Conservation (phyloP, 1,284 basidiomycete genomes). For the Hemileia vastatrix region DNA sequence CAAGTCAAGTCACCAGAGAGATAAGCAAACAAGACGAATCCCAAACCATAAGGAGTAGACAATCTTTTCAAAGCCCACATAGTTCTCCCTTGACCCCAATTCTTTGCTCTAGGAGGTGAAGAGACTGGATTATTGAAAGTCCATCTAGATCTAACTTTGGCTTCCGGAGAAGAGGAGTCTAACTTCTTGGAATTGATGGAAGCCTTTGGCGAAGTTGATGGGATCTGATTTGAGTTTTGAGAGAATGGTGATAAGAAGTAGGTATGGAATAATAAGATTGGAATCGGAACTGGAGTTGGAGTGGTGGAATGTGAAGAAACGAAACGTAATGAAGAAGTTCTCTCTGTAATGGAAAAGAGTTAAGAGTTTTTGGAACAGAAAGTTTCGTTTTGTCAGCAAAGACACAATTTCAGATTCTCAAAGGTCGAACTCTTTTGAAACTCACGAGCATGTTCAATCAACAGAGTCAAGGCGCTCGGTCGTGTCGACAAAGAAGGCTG, state of each 20-base stretch:
- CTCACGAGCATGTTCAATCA: too few species aligned
- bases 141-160: constrained; percentile 2
- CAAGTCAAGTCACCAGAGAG: constrained; percentile 40
- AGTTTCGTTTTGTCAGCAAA: too few species aligned
- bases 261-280: too few species aligned
- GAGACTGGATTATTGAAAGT: constrained; percentile 24
- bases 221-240: constrained; percentile 26
- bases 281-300: too few species aligned
- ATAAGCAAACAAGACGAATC: constrained; percentile 41
- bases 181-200: background rate
- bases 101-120: constrained; percentile 23
- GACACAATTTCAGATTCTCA: too few species aligned
- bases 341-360: too few species aligned
- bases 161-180: constrained; percentile 4
- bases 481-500: too few species aligned
- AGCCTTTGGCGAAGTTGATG: constrained; percentile 18
- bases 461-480: too few species aligned
- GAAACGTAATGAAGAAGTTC: too few species aligned
- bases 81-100: constrained; percentile 32
- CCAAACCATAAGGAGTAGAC: constrained; percentile 38
- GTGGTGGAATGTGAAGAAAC: too few species aligned
- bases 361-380: too few species aligned
- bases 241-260: constrained; percentile 37
- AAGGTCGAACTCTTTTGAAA: too few species aligned
- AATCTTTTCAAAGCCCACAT: constrained; percentile 33